These are phyloP conservation scores for Cyberlindnera maclurae DNA, from an alignment of 805 yeast genomes.

Conservation along the genomic window DNA sequence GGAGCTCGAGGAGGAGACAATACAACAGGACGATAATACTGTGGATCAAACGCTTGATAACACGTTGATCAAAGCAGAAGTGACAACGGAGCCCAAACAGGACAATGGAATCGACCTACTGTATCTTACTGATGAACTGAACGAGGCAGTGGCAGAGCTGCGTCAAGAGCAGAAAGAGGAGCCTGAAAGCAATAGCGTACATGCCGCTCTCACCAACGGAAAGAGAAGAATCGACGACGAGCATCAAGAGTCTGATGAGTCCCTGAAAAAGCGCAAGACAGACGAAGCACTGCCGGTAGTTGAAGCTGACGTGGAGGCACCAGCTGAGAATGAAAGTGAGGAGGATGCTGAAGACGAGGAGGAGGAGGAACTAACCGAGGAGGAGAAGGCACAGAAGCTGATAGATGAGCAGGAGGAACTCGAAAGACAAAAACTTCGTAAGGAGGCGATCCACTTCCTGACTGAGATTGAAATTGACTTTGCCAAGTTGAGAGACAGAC, in stretches of 20 bases:
- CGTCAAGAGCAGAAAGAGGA: conserved; percentile 3
- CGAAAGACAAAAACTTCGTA: conserved; percentile 37
- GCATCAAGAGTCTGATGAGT: conserved; percentile 3
- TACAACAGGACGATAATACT: conserved; percentile 16
- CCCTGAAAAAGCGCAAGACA: not conserved
- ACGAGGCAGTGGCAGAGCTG: conserved; percentile 15
- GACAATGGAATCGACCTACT: conserved; percentile 17
- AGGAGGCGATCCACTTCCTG: conserved; percentile 62
- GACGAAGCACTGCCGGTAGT: not conserved
- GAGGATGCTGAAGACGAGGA: conserved; percentile 20
- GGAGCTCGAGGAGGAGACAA: conserved; percentile 4
- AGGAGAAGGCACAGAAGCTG: conserved; percentile 16
- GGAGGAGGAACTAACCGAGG: conserved; percentile 20
- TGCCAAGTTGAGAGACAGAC: conserved; percentile 75
- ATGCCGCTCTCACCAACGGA: conserved; percentile 4
- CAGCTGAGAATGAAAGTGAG: conserved; percentile 9
- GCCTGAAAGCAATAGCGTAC: conserved; percentile 5
- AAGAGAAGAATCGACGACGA: conserved; percentile 12
- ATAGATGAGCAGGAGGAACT: conserved; percentile 17
- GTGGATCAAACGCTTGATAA: conserved; percentile 16
- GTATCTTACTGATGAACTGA: conserved; percentile 20
- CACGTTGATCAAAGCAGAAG: conserved; percentile 20
- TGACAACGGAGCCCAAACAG: conserved; percentile 14
- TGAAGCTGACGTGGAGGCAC: no score
- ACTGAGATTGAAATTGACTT: conserved; percentile 79